Evolutionary conservation across 2,329 filamentous ascomycete genomes (phyloP), one percentile per base, ranked within the genome.

Genomic region (Neonectria sp.): DNA sequence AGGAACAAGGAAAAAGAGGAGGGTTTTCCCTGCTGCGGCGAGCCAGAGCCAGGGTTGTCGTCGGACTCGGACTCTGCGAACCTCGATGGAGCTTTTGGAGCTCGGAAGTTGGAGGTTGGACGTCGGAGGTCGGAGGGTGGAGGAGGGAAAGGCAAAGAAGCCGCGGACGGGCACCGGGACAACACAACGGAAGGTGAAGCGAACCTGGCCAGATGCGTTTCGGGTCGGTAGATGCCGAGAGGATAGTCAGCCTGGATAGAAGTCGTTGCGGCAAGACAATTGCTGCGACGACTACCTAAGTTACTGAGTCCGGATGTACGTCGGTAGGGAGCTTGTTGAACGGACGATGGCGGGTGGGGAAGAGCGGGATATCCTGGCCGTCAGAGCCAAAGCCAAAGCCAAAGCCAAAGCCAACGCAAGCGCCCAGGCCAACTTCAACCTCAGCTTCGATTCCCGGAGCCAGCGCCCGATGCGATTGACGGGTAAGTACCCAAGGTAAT

Each of bases 271-370:
- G n/a, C n/a, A 45, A 45, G n/a, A 13, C 40, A 45, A 45, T 21
- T 11, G 40, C 40, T 45, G 37, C 37, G 37, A 33, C 29, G 29
- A 31, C 29, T 31, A 5, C 29, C 5, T 33, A n/a, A n/a, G n/a
- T n/a, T n/a, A 33, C 31, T 8, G 31, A 33, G 31, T 33, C 31
- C 31, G 31, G 31, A 33, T 33, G 31, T 33, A 45, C 43, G 43
- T 45, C 43, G 43, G 43, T 11, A 45, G 25, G 48, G 43, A 25
- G 31, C 15, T 15, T 31, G 31, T 21, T 21, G 29, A 53, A 35
- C 49, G 31, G 51, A 35, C 51, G 31, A 53, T 53, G 31, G 57
- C n/a, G 57, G 49, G 59, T 61, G 59, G 59, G 59, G 59, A 61
- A 56, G 53, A 61, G 59, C 49, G 59, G 48, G 35, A 61, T 61